Evolutionary conservation across 208 protist genomes (phyloP), one percentile per base, ranked within the genome.

Genomic region (Wallacemonas sp.): DNA sequence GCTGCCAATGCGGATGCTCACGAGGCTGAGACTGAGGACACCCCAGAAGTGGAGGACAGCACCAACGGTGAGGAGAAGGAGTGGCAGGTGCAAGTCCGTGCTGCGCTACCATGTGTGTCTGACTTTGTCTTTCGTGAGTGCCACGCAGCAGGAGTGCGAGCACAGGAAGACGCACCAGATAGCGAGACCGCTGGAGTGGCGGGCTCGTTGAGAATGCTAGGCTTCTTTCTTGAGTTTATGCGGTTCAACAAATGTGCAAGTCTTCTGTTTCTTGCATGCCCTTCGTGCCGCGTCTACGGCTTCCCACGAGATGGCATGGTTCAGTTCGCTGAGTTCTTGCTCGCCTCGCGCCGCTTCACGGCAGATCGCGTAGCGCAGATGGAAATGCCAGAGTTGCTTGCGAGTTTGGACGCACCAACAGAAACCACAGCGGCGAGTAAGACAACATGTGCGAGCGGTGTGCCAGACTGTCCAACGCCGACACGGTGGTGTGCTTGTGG

Each of bases 121-220:
- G 48, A 74, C 66, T 78, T 77, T 27, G 73, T 81, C 17, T 5
- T 81, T 14, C 24, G 49, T 44, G 70, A 81, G 57, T 81, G 76
- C 65, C 70, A 65, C 34, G 62, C 63, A 12, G 71, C 72, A 48
- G 44, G 49, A 26, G 71, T 65, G n/a, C n/a, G n/a, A n/a, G n/a
- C n/a, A n/a, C n/a, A n/a, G n/a, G n/a, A n/a, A n/a, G n/a, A n/a
- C n/a, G n/a, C n/a, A n/a, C n/a, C n/a, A 23, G 55, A 69, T 24
- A n/a, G n/a, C n/a, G n/a, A n/a, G n/a, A n/a, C n/a, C n/a, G n/a
- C n/a, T n/a, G 47, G 62, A 12, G 56, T 65, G 0, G 61, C 61
- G n/a, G n/a, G n/a, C 14, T 57, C 65, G 12, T 8, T 66, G 21
- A 48, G 57, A 65, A 47, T 74, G 56, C 65, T 73, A 23, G 54